phyloP scores from a whole-genome alignment of 139 green algal genomes.

The Picochlorum costavermella region DNA sequence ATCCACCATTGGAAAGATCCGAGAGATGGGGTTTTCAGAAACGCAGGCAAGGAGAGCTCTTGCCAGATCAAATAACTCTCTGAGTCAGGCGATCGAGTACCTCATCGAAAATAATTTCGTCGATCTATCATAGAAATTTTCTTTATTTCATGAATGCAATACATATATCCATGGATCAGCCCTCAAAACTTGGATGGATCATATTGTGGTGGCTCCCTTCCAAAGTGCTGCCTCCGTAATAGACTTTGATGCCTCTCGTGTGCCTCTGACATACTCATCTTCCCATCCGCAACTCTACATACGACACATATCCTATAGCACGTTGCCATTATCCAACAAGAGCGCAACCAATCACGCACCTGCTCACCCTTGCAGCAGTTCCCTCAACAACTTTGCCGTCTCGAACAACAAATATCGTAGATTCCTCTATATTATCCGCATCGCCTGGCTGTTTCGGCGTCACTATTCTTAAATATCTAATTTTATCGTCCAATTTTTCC shows the following conservation, averaged over 20 bases:
- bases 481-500: slow-evolving; percentile 40
- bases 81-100: no score
- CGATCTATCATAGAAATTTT: no score
- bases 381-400: slow-evolving; percentile 47
- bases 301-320: no score
- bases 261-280: slow-evolving; percentile 51
- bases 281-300: slow-evolving; percentile 55
- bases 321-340: no score
- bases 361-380: not conserved
- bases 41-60: no score
- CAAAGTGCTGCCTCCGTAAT: slow-evolving; percentile 56
- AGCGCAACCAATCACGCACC: no score
- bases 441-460: slow-evolving; percentile 31
- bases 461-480: slow-evolving; percentile 50
- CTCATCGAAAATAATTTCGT: no score
- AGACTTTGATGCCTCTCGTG: slow-evolving; percentile 39
- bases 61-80: no score
- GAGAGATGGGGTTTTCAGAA: no score
- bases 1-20: no score
- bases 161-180: no score
- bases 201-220: slow-evolving; percentile 30
- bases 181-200: slow-evolving; percentile 8
- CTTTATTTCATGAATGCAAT: no score
- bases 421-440: not conserved
- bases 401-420: slow-evolving; percentile 38